Evolutionary conservation across 2,329 filamentous ascomycete genomes (phyloP), one percentile per base, ranked within the genome.

Genomic region (Trichoderma sp.): DNA sequence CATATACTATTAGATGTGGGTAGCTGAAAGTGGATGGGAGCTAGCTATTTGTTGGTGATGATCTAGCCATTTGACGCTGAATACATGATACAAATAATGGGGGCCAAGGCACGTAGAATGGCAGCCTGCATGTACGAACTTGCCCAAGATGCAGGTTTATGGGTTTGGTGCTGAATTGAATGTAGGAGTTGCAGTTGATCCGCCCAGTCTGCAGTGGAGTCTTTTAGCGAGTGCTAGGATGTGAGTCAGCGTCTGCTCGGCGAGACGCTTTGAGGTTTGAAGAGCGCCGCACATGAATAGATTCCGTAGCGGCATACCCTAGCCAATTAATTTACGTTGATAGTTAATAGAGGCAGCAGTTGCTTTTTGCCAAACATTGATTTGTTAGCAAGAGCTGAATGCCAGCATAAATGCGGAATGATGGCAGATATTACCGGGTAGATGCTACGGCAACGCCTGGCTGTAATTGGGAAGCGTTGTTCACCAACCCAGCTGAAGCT

Each of bases 161-260:
- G 26, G 43, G 16, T n/a, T 39, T 18, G 18, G 21, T 52, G 6
- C 24, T 32, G 5, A 16, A n/a, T 34, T 28, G 58, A 39, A 18
- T 34, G 49, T 4, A 28, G 43, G 51, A n/a, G 32, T 21, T 54
- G 24, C 16, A 64, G 16, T 43, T 7, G 5, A n/a, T 54, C 21
- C 21, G 59, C 59, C n/a, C 5, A 39, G 49, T 30, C 43, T 37
- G 16, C 18, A 30, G 30, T 16, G 46, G 43, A 30, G 34, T 10
- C 32, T 37, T 37, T 63, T 34, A 26, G 59, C n/a, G 18, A 32
- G 37, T 46, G 46, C 49, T 49, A 30, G 26, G 46, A 32, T 64
- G 49, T 64, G 60, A 64, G 60, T 64, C 49, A 64, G 60, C 49
- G 59, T 43, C 16, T 37, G n/a, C 59, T 37, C 30, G 30, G 30